Evolutionary conservation across 139 green algal species (phyloP), one percentile per base, ranked within the genome.

Genomic region (Chlamydomonas sp.): DNA sequence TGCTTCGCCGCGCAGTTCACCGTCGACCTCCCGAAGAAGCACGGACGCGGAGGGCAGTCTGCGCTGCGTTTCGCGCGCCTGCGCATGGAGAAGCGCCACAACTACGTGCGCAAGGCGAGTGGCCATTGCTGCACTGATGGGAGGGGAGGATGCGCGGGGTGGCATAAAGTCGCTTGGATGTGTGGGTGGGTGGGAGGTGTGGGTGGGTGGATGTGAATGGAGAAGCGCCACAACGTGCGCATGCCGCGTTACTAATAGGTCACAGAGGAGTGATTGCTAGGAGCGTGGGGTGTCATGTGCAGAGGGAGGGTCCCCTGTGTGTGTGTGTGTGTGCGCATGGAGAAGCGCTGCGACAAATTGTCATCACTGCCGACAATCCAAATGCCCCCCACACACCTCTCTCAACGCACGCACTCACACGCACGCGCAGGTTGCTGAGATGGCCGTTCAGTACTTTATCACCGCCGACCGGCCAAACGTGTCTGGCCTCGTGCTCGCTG

Each of bases 11-110:
- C n/a, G n/a, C n/a, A n/a, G n/a, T n/a, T n/a, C n/a, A 85, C 76
- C 26, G 94, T 99, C 13, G 94, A 99, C 59, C 82, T 99, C 67
- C 94, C 94, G 36, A 99, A 99, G 89, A 99, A 99, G 87, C 94
- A 99, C 88, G 94, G 94, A 3, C 76, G 94, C 31, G 91, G 91
- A 69, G 91, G 90, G 3, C 94, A 99, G 84, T 99, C 94, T 3
- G 94, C 94, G 64, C 86, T 99, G 73, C 94, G 94, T 82, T 99
- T 99, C 72, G 94, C 95, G 35, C 92, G 94, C 49, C 77, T 99
- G 74, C 91, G 94, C 43, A 82, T 98, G 73, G 94, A 99, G 82
- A 99, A 99, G 82, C 82, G 94, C 1, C 94, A 99, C 82, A 99
- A 99, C 83, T 99, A 99, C 73, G 92, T 99, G 28, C 88, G 93